phyloP scores from a whole-genome alignment of 1,284 basidiomycete species.

The Flammula alnicola region DNA sequence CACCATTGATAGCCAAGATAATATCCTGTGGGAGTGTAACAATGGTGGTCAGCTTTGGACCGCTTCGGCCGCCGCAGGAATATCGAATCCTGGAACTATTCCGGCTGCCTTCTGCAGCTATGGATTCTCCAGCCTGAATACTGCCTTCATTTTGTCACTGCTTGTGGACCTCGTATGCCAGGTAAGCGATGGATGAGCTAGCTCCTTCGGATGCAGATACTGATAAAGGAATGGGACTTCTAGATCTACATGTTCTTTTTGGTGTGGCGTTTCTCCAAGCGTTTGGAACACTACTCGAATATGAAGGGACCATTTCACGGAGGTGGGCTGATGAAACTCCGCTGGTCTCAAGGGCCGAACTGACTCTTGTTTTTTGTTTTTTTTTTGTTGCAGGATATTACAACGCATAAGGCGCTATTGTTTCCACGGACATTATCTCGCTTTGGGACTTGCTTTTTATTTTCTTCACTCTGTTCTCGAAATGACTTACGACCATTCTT shows the following conservation, averaged over 20 bases:
- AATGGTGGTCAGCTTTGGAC: conserved; percentile 75
- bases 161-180: conserved; percentile 73
- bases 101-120: conserved; percentile 66
- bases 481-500: conserved; percentile 28
- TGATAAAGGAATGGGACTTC: conserved; percentile 24
- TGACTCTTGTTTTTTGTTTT: conserved; percentile 30
- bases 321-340: conserved; percentile 46
- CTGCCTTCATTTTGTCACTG: conserved; percentile 69
- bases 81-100: conserved; percentile 43
- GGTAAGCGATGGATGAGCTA: conserved; percentile 44
- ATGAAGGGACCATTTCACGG: conserved; percentile 68
- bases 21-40: conserved; percentile 78
- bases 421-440: conserved; percentile 33
- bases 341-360: conserved; percentile 15
- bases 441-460: conserved; percentile 33
- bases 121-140: conserved; percentile 68
- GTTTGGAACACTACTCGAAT: conserved; percentile 65
- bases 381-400: conserved; percentile 49
- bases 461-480: conserved; percentile 28
- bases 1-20: conserved; percentile 55
- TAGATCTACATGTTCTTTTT: conserved; percentile 77
- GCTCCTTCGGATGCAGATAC: conserved; percentile 17
- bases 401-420: conserved; percentile 41
- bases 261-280: conserved; percentile 72
- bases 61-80: conserved; percentile 48